Evolutionary conservation across 192 early-diverging fungal genomes (phyloP).

Genomic region (Entomortierella lignicola): DNA sequence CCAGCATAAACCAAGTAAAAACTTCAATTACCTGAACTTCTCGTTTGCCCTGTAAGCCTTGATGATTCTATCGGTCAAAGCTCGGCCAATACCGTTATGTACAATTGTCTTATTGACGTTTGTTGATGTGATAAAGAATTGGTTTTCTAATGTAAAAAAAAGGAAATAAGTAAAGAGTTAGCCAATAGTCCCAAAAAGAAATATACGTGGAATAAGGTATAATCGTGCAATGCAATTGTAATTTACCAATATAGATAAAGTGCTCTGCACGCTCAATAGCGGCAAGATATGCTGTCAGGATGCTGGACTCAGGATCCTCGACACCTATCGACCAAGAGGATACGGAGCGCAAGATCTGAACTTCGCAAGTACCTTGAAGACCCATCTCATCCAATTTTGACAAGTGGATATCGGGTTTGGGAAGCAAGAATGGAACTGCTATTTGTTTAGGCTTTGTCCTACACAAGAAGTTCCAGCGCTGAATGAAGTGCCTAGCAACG

Average conservation of each 20-base stretch:
- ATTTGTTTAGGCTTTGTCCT: conserved; percentile 68
- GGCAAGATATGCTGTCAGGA: conserved; percentile 81
- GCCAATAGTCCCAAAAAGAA: too few species aligned
- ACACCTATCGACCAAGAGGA: conserved; percentile 77
- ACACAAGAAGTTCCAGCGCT: conserved; percentile 87
- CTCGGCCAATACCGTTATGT: conserved; percentile 84
- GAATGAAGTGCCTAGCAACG: conserved; percentile 84
- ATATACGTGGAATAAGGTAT: too few species aligned
- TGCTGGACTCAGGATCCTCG: conserved; percentile 71
- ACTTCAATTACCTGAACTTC: conserved; percentile 39
- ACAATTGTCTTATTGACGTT: conserved; percentile 66
- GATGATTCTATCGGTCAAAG: conserved; percentile 78
- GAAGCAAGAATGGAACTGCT: conserved; percentile 74
- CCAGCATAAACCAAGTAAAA: too few species aligned
- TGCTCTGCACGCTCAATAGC: conserved; percentile 80
- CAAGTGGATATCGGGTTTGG: conserved; percentile 69
- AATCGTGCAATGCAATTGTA: not conserved
- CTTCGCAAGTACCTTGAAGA: conserved; percentile 66
- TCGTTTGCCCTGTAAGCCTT: conserved; percentile 65
- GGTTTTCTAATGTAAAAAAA: conserved; percentile 69
- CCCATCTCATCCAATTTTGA: conserved; percentile 61
- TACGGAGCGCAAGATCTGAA: conserved; percentile 75
- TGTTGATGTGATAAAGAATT: conserved; percentile 82
- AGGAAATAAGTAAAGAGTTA: too few species aligned
- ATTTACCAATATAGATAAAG: conserved; percentile 82